Evolutionary conservation across 2,329 filamentous ascomycete species (phyloP).

Genomic region (Xylariales sp.): DNA sequence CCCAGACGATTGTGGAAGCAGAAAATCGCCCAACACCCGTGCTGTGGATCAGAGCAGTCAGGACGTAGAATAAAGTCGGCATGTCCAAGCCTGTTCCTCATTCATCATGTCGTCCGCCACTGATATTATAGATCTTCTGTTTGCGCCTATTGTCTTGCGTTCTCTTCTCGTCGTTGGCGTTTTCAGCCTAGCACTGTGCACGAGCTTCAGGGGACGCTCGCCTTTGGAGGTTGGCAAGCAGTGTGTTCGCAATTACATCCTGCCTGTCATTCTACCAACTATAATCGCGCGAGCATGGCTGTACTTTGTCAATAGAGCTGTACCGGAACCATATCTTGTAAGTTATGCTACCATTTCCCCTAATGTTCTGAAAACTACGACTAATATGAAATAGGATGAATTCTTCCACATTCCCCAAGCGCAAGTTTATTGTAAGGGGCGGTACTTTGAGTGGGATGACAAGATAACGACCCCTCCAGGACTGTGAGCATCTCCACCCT

Average conservation of each 20-base stretch:
- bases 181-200: slow-evolving; percentile 1
- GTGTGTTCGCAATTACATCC: neutral
- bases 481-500: slow-evolving; percentile 47
- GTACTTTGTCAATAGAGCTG: slow-evolving; percentile 29
- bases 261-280: slow-evolving; percentile 7
- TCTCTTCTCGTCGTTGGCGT: neutral
- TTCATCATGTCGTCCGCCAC: slow-evolving; percentile 1
- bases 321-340: slow-evolving; percentile 53
- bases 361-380: neutral
- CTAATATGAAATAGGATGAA: slow-evolving; percentile 59
- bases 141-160: slow-evolving; percentile 1
- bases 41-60: too few species aligned
- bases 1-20: too few species aligned
- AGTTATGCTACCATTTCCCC: slow-evolving; percentile 3
- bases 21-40: too few species aligned
- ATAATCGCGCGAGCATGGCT: slow-evolving; percentile 32
- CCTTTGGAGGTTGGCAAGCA: neutral
- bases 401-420: slow-evolving; percentile 89
- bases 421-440: slow-evolving; percentile 75
- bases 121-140: slow-evolving; percentile 2
- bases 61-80: too few species aligned
- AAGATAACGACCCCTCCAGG: slow-evolving; percentile 97
- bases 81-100: neutral
- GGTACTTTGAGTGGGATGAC: slow-evolving; percentile 80
- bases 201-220: neutral